Evolutionary conservation across 805 yeast species (phyloP).

Genomic region (Candida argentea): DNA sequence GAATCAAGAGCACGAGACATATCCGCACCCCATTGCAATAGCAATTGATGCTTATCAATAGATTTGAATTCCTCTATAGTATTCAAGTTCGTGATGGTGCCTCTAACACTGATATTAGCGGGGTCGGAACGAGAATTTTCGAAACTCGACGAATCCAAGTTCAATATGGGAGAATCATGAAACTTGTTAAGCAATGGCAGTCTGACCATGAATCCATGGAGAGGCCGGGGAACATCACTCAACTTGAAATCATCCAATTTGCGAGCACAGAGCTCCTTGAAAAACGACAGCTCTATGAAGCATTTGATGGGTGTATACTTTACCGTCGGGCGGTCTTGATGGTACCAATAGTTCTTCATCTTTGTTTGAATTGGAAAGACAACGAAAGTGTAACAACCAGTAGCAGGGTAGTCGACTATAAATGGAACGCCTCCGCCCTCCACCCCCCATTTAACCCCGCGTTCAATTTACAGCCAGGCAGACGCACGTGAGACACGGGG

Average conservation of each 20-base stretch:
- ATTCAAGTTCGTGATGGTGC: conserved; percentile 48
- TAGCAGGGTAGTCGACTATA: too few species aligned
- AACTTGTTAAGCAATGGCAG: conserved; percentile 25
- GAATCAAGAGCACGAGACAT: conserved; percentile 12
- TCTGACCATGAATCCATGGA: conserved; percentile 35
- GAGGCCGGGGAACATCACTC: conserved; percentile 33
- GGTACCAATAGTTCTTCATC: background rate
- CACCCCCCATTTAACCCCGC: too few species aligned
- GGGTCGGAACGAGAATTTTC: conserved; percentile 3
- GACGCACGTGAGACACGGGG: too few species aligned
- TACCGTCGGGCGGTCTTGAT: conserved; percentile 2
- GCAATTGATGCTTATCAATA: conserved; percentile 49
- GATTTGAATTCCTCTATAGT: conserved; percentile 78
- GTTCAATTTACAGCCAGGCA: too few species aligned
- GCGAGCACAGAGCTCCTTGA: conserved; percentile 58
- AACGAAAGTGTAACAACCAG: background rate
- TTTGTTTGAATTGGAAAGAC: background rate
- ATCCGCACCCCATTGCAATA: conserved; percentile 31
- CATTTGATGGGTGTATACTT: conserved; percentile 50
- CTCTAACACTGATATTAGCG: conserved; percentile 7
- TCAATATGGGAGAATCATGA: conserved; percentile 24
- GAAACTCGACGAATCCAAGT: conserved; percentile 25
- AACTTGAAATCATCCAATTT: conserved; percentile 70
- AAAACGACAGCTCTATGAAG: conserved; percentile 81
- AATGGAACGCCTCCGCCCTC: background rate